A percentile compares a stretch with the other conserved stretches of the same genome.
phyloP scores from a whole-genome alignment of 129 eudicot genomes.

The Saposhnikovia divaricata region DNA sequence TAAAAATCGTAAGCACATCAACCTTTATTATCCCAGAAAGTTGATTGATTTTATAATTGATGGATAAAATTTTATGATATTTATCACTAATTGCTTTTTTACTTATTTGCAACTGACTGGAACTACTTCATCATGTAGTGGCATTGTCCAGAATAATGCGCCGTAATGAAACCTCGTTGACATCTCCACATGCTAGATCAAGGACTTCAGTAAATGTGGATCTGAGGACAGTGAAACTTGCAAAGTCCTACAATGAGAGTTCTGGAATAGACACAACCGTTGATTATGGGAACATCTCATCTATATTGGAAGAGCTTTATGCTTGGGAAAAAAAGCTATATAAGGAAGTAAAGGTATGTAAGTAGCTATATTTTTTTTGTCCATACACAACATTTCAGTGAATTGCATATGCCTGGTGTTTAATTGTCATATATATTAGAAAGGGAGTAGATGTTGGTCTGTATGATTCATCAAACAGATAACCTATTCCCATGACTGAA shows the following conservation, averaged over 20 bases:
- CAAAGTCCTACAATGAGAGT: slow-evolving; percentile 57
- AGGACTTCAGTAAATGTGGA: slow-evolving; percentile 32
- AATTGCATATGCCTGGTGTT: not conserved
- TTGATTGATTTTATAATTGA: not conserved
- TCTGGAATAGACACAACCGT: slow-evolving; percentile 24
- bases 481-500: not conserved
- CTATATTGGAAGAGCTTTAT: slow-evolving; percentile 77
- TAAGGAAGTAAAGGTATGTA: slow-evolving; percentile 81
- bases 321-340: slow-evolving; percentile 88
- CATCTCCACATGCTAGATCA: slow-evolving; percentile 32
- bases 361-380: not conserved
- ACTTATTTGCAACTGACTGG: not conserved
- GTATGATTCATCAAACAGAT: not conserved
- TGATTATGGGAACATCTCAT: slow-evolving; percentile 51
- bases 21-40: not conserved
- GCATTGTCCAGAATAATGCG: slow-evolving; percentile 45
- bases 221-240: slow-evolving; percentile 43
- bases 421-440: not conserved
- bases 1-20: not conserved
- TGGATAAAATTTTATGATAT: not conserved
- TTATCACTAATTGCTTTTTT: not conserved
- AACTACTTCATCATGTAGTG: slow-evolving; percentile 32
- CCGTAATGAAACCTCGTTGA: slow-evolving; percentile 35
- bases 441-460: not conserved
- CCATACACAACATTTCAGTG: not conserved